phyloP scores from a whole-genome alignment of 352 stramenopile species.

The Pythium grandisporangium region DNA sequence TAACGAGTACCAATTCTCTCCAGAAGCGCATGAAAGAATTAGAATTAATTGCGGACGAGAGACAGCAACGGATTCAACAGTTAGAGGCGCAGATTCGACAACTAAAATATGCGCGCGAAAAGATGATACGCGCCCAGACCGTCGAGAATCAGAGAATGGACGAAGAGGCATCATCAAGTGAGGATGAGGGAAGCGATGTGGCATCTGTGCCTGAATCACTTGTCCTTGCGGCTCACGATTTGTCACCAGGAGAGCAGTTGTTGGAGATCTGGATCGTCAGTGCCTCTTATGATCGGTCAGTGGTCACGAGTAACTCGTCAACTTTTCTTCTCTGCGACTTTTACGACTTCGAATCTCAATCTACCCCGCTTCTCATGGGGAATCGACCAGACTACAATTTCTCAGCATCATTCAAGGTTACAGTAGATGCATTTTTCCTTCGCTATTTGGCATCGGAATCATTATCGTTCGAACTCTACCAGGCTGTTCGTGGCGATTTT shows the following conservation, averaged over 20 bases:
- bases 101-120: conserved; percentile 70
- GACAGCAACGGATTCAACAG: conserved; percentile 69
- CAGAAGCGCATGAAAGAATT: conserved; percentile 79
- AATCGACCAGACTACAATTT: conserved; percentile 86
- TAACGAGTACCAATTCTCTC: conserved; percentile 62
- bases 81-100: conserved; percentile 86
- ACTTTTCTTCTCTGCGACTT: conserved; percentile 93
- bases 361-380: conserved; percentile 81
- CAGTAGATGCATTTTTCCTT: conserved; percentile 90
- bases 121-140: conserved; percentile 15
- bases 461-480: conserved; percentile 85
- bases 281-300: conserved; percentile 57
- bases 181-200: conserved; percentile 23
- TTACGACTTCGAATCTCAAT: conserved; percentile 92
- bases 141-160: conserved; percentile 14
- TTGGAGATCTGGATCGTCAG: conserved; percentile 85
- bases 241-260: conserved; percentile 83
- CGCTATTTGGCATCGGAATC: conserved; percentile 84
- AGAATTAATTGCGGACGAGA: conserved; percentile 73
- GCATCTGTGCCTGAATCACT: conserved; percentile 63
- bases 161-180: conserved; percentile 22
- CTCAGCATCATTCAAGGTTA: conserved; percentile 88
- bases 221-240: conserved; percentile 42
- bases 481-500: conserved; percentile 82
- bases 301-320: conserved; percentile 59